These are phyloP conservation scores for Cryptococcus deneoformans DNA, from an alignment of 1,284 basidiomycete genomes.

Conservation along the genomic window DNA sequence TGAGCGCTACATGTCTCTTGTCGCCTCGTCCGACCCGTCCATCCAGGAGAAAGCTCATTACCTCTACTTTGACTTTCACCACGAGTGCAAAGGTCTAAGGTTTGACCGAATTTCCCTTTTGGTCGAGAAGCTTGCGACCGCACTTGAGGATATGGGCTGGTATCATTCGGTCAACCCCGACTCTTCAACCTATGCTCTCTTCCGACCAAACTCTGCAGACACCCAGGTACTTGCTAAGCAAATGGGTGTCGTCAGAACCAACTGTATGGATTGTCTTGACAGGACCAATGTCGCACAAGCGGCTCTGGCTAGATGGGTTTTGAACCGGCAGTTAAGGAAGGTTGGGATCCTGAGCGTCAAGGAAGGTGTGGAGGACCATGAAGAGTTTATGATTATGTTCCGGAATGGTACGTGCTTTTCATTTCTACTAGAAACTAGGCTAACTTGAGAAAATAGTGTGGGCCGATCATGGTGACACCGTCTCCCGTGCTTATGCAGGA, in stretches of 20 bases:
- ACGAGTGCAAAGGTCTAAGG: slow-evolving; percentile 91
- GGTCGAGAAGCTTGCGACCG: slow-evolving; percentile 71
- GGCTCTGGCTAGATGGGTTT: slow-evolving; percentile 76
- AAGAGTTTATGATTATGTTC: slow-evolving; percentile 75
- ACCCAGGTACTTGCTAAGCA: slow-evolving; percentile 35
- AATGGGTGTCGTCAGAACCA: slow-evolving; percentile 51
- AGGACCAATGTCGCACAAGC: slow-evolving; percentile 96
- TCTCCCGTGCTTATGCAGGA: slow-evolving; percentile 89
- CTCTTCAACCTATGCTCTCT: slow-evolving; percentile 1
- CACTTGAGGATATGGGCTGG: slow-evolving; percentile 70
- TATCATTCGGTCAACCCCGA: slow-evolving; percentile 25
- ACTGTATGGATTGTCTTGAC: slow-evolving; percentile 89
- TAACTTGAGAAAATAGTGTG: slow-evolving; percentile 62
- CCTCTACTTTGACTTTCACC: slow-evolving; percentile 97
- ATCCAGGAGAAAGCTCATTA: slow-evolving; percentile 63
- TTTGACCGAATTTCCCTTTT: slow-evolving; percentile 85
- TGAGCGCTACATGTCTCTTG: slow-evolving; percentile 65
- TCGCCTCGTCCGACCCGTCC: slow-evolving; percentile 33
- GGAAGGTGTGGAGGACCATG: slow-evolving; percentile 72
- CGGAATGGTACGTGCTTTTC: slow-evolving; percentile 67
- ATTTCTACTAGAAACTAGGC: background rate
- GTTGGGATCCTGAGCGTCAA: slow-evolving; percentile 67
- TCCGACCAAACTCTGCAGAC: background rate
- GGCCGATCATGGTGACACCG: slow-evolving; percentile 94
- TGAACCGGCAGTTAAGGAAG: slow-evolving; percentile 73